These are phyloP conservation scores for Saposhnikovia divaricata DNA, from an alignment of 129 eudicot species.

Conservation along the genomic window DNA sequence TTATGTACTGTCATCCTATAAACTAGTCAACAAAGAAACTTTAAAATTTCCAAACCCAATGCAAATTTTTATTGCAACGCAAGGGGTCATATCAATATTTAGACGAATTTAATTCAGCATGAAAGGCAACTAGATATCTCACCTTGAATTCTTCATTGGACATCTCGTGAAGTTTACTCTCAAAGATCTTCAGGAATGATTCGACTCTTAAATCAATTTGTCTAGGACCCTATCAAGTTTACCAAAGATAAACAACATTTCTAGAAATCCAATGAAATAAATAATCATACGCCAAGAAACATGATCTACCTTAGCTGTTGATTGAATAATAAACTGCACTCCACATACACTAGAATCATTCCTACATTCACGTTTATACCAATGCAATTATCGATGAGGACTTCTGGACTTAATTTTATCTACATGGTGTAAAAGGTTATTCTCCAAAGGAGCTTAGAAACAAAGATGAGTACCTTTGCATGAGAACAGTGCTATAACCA, in stretches of 20 bases:
- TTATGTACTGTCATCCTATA: background rate
- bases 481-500: constrained; percentile 84
- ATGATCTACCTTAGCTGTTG: constrained; percentile 55
- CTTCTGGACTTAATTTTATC: background rate
- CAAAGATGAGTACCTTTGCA: constrained; percentile 45
- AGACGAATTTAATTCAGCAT: constrained; percentile 1
- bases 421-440: background rate
- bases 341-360: constrained; percentile 82
- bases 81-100: background rate
- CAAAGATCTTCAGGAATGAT: constrained; percentile 84
- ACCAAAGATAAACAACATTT: constrained; percentile 4
- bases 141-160: constrained; percentile 85
- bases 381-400: background rate
- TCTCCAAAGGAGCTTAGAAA: background rate
- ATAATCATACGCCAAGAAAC: constrained; percentile 1
- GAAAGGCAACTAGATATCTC: constrained; percentile 7
- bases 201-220: constrained; percentile 71
- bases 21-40: background rate
- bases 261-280: background rate
- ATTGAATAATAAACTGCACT: constrained; percentile 81
- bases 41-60: background rate
- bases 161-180: constrained; percentile 70
- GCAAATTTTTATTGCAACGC: background rate
- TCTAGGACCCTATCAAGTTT: constrained; percentile 62
- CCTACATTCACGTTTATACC: constrained; percentile 27